Evolutionary conservation across 2,329 filamentous ascomycete genomes (phyloP).

Genomic region (Ceratocystis ficicola): DNA sequence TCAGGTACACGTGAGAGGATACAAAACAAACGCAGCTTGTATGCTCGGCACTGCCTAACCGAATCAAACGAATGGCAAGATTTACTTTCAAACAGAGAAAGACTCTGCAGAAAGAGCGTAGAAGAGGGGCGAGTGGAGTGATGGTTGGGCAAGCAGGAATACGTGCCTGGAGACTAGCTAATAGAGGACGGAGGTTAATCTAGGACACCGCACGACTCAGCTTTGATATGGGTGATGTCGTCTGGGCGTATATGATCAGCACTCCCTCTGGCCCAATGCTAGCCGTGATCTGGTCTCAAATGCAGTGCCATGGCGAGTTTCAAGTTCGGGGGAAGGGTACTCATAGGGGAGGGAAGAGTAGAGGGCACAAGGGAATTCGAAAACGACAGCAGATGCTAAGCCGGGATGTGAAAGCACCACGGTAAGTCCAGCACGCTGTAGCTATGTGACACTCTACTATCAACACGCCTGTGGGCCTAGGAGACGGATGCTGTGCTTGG

Average conservation of each 20-base stretch:
- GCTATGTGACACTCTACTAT: neutral
- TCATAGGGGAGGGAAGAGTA: neutral
- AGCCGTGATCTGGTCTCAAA: neutral
- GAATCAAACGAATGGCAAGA: neutral
- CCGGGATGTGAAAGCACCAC: neutral
- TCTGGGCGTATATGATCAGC: neutral
- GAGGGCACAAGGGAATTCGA: neutral
- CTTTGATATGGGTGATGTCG: neutral
- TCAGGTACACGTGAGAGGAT: neutral
- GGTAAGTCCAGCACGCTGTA: neutral
- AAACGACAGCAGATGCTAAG: neutral
- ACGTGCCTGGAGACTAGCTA: neutral
- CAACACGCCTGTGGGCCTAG: neutral
- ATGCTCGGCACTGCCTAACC: neutral
- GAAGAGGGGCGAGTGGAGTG: neutral
- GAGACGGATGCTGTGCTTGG: neutral
- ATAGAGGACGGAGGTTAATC: neutral
- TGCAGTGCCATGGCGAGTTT: neutral
- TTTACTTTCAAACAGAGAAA: neutral
- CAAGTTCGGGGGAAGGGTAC: neutral
- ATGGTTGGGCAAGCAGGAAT: neutral
- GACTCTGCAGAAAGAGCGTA: neutral
- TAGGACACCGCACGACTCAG: neutral
- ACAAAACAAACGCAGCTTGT: neutral
- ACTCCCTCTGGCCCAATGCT: neutral